Conservation (phyloP, 768 basidiomycete genomes). For the Russula sp. region DNA sequence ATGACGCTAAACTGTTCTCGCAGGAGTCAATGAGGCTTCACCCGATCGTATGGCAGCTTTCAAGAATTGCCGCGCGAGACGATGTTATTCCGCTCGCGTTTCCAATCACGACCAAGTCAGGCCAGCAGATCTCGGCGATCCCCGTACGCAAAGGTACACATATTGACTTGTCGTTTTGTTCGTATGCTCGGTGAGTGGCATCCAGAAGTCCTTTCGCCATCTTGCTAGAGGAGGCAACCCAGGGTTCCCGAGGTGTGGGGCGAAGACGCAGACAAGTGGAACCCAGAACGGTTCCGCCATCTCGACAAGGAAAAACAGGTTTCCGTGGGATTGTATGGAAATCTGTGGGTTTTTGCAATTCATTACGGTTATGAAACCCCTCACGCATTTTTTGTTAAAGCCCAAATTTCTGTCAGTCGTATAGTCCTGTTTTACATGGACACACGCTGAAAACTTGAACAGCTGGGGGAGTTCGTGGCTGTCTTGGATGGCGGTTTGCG, state of each 20-base stretch:
- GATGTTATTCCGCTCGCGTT: slow-evolving; percentile 32
- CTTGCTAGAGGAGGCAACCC: background rate
- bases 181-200: slow-evolving; percentile 32
- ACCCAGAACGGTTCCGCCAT: slow-evolving; percentile 28
- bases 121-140: slow-evolving; percentile 27
- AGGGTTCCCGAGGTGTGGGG: slow-evolving; percentile 31
- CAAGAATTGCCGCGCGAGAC: slow-evolving; percentile 29
- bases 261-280: slow-evolving; percentile 30
- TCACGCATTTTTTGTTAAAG: background rate
- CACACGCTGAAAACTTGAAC: background rate
- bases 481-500: slow-evolving; percentile 30
- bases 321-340: slow-evolving; percentile 23
- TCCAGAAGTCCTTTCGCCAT: too few relatives aligned
- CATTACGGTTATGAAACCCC: background rate
- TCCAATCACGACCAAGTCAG: slow-evolving; percentile 29
- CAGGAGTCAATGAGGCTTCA: slow-evolving; percentile 32
- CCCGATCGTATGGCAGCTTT: slow-evolving; percentile 29
- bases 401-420: slow-evolving; percentile 6
- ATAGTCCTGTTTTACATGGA: background rate
- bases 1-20: background rate
- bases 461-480: slow-evolving; percentile 22
- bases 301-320: slow-evolving; percentile 22
- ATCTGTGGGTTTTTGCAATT: slow-evolving; percentile 19
- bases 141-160: slow-evolving; percentile 29
- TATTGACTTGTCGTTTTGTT: slow-evolving; percentile 27